Evolutionary conservation across 2,329 filamentous ascomycete species (phyloP), one percentile per base, ranked within the genome.

Genomic region (Monilinia fructigena): DNA sequence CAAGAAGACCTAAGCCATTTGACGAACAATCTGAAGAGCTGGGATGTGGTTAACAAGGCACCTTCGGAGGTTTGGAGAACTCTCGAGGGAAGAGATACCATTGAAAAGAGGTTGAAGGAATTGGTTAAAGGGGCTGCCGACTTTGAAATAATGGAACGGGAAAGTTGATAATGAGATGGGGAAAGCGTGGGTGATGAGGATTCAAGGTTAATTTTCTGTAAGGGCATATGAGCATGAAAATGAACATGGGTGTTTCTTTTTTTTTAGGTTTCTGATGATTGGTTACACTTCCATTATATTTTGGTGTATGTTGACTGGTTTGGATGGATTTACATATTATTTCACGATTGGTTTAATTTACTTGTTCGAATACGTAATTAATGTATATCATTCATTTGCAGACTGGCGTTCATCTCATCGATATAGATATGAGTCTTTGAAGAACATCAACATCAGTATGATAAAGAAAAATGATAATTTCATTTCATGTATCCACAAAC

Each of bases 41-140:
- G 94, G 93, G 92, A 97, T 77, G 85, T 97, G 63, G 92, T 97
- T 14, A 86, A 90, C 66, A 85, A 89, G 69, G 93, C 93, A 3
- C 91, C 93, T 6, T 92, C 96, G 76, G 85, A 93, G 76, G 89
- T 98, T 0, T 99, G 95, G 95, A 80, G 80, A 72, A 92, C 89
- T 3, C 77, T 82, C 2, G 85, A 93, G 58, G 94, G 94, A 0
- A 83, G 91, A 65, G 79, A 86, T 62, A 78, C 87, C 56, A 88
- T 98, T 77, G 93, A 96, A 80, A 90, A 89, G 81, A 86, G 92
- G 72, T 78, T 98, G 73, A 83, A 80, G 69, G 82, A 93, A 75
- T 76, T 97, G 69, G 85, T 94, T 23, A 40, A 66, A 59, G 63
- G 38, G 38, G 63, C 63, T n/a, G 55, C n/a, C 14, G 56, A 54